phyloP scores from a whole-genome alignment of 179 eudicot species.

The Spinacia oleracea region DNA sequence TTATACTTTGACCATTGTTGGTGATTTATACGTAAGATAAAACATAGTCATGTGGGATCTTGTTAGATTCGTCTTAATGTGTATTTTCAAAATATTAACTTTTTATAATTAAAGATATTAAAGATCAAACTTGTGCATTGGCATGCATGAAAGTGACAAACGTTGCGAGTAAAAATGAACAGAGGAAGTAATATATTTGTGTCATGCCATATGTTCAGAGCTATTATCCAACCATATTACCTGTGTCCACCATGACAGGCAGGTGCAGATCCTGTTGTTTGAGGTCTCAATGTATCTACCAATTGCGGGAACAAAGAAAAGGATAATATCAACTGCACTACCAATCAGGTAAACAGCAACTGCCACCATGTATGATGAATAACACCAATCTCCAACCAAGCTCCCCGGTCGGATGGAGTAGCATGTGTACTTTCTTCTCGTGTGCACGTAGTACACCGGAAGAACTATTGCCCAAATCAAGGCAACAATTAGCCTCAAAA shows the following conservation, averaged over 20 bases:
- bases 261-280: conserved; percentile 57
- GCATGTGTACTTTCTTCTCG: conserved; percentile 79
- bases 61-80: too few relatives aligned
- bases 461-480: conserved; percentile 80
- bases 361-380: conserved; percentile 89
- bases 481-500: conserved; percentile 62
- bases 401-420: conserved; percentile 55
- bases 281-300: conserved; percentile 91
- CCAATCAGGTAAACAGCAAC: conserved; percentile 79
- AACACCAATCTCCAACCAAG: conserved; percentile 97
- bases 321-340: conserved; percentile 75
- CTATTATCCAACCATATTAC: conserved; percentile 35
- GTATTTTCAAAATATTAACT: too few relatives aligned
- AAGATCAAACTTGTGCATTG: too few relatives aligned
- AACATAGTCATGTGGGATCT: too few relatives aligned
- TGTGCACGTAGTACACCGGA: conserved; percentile 65
- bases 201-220: neutral
- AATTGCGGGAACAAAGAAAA: conserved; percentile 86
- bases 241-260: conserved; percentile 91
- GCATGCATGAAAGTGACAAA: too few relatives aligned
- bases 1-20: too few relatives aligned
- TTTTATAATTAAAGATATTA: too few relatives aligned
- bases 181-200: neutral
- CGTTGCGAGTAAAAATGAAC: too few relatives aligned
- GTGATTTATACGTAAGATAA: too few relatives aligned